Evolutionary conservation across 2,329 filamentous ascomycete species (phyloP).

Genomic region (Aspergillus nomiae): DNA sequence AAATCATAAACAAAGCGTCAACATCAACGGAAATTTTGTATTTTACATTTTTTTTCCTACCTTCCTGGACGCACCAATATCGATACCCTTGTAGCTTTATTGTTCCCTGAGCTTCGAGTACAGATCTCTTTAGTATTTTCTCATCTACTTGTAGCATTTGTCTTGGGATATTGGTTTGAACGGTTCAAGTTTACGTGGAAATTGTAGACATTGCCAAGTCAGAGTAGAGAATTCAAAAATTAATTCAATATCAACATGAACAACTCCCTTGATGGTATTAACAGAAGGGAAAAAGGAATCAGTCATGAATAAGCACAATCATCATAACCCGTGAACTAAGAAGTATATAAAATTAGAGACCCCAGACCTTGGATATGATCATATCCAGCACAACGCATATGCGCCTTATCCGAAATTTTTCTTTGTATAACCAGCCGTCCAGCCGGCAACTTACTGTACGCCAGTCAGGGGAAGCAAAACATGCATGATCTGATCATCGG

Average conservation of each 20-base stretch:
- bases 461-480: neutral
- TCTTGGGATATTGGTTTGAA: neutral
- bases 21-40: constrained; percentile 23
- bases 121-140: neutral
- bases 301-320: neutral
- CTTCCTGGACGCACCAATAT: constrained; percentile 32
- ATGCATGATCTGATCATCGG: neutral
- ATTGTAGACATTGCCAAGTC: neutral
- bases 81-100: constrained; percentile 37
- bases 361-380: neutral
- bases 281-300: neutral
- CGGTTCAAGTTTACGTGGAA: neutral
- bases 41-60: constrained; percentile 24
- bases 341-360: neutral
- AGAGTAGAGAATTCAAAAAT: neutral
- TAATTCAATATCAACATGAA: neutral
- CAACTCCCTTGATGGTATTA: neutral
- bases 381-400: neutral
- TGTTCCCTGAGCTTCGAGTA: constrained; percentile 1
- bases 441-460: neutral
- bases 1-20: constrained; percentile 15
- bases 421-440: neutral
- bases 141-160: neutral
- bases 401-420: constrained; percentile 2
- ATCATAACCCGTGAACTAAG: constrained; percentile 4